Conservation (phyloP, 192 early-diverging fungal genomes). For the Backusella westeae region DNA sequence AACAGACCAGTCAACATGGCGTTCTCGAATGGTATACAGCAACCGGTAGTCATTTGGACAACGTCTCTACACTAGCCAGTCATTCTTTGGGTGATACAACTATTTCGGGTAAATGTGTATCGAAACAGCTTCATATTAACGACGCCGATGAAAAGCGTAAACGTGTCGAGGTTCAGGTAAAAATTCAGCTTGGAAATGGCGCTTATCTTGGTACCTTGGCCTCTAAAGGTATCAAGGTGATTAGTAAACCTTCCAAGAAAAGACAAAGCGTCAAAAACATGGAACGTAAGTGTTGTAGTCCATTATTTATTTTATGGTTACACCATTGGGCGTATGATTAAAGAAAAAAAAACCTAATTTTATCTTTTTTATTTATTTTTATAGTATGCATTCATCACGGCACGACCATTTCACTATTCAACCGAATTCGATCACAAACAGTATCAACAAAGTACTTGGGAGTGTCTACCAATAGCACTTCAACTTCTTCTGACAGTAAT, state of each 20-base stretch:
- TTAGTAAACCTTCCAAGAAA: conserved; percentile 91
- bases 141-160: conserved; percentile 82
- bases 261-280: conserved; percentile 80
- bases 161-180: conserved; percentile 71
- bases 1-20: conserved; percentile 50
- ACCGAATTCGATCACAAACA: conserved; percentile 86
- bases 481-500: conserved; percentile 17
- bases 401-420: conserved; percentile 83
- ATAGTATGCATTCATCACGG: conserved; percentile 81
- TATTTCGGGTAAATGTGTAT: conserved; percentile 71
- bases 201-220: conserved; percentile 64
- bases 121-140: conserved; percentile 81
- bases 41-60: conserved; percentile 41
- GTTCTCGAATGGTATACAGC: conserved; percentile 51
- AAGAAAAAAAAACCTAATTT: not conserved
- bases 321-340: not conserved
- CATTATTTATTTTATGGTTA: not conserved
- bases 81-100: conserved; percentile 7
- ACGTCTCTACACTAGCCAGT: conserved; percentile 18
- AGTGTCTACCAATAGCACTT: conserved; percentile 39
- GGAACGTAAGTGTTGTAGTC: conserved; percentile 37
- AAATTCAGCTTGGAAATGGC: conserved; percentile 64
- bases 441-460: conserved; percentile 87
- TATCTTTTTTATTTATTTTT: not conserved
- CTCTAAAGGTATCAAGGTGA: conserved; percentile 80